These are phyloP conservation scores for Torulaspora indica DNA, from an alignment of 805 yeast species.

Conservation along the genomic window DNA sequence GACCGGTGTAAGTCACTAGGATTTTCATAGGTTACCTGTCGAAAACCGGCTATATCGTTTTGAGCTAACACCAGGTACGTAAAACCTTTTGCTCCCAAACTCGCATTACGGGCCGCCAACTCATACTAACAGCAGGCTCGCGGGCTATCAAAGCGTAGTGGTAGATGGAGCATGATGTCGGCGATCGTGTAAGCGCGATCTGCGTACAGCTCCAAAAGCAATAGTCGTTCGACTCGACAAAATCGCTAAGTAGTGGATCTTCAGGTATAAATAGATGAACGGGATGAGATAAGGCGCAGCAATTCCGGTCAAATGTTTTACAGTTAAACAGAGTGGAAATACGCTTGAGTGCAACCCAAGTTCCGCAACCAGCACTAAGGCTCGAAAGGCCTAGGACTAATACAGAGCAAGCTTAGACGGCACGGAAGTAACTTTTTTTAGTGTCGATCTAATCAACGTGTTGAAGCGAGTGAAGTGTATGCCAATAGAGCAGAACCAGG, in stretches of 20 bases:
- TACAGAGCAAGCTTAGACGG: neutral
- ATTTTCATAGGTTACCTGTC: too few relatives aligned
- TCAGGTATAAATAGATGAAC: neutral
- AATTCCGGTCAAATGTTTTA: neutral
- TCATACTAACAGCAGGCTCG: too few relatives aligned
- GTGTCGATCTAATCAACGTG: neutral
- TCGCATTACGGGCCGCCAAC: too few relatives aligned
- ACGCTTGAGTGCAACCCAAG: neutral
- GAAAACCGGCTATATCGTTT: too few relatives aligned
- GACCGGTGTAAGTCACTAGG: too few relatives aligned
- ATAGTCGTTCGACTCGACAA: neutral
- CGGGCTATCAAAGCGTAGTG: too few relatives aligned
- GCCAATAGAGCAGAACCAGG: conserved; percentile 6
- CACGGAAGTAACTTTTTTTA: neutral
- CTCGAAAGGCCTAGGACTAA: neutral
- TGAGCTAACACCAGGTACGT: too few relatives aligned
- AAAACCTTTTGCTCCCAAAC: too few relatives aligned
- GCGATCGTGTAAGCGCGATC: too few relatives aligned
- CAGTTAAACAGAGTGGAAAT: neutral
- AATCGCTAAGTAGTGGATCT: neutral
- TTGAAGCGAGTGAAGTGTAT: conserved; percentile 1
- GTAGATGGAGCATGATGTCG: too few relatives aligned
- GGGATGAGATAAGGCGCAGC: neutral
- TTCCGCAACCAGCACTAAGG: neutral
- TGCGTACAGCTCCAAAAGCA: neutral